Evolutionary conservation across 495 filamentous ascomycete species (phyloP).

Genomic region (Penicillium desertorum): DNA sequence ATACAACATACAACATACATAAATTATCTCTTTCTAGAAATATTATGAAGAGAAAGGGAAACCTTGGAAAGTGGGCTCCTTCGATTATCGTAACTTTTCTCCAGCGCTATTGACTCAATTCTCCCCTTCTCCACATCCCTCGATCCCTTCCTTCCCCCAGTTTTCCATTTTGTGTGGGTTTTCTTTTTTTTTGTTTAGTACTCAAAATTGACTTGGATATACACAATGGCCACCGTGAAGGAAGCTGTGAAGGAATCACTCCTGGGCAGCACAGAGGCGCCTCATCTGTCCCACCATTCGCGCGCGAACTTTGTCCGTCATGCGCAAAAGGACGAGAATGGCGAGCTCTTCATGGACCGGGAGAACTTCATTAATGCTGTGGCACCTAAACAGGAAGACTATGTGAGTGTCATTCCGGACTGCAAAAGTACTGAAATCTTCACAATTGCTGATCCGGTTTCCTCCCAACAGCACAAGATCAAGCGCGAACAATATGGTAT

Average conservation of each 20-base stretch:
- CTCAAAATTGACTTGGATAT: conserved; percentile 13
- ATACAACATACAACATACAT: too few relatives aligned
- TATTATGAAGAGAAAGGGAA: not conserved
- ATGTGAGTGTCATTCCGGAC: conserved; percentile 58
- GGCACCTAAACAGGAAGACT: conserved; percentile 84
- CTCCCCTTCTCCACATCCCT: conserved; percentile 25
- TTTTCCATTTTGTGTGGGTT: conserved; percentile 18
- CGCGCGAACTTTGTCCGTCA: conserved; percentile 72
- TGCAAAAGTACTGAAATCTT: not conserved
- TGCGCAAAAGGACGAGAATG: conserved; percentile 73
- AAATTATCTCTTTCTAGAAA: not conserved
- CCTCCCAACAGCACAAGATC: conserved; percentile 79
- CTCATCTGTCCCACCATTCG: conserved; percentile 65
- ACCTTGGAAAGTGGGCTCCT: not conserved
- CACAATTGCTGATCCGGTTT: conserved; percentile 19
- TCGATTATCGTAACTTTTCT: conserved; percentile 17
- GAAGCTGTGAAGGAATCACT: conserved; percentile 76
- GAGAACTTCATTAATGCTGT: conserved; percentile 88
- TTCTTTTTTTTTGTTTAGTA: conserved; percentile 8
- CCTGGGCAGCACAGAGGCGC: conserved; percentile 62
- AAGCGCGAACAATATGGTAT: conserved; percentile 90
- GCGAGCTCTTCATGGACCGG: conserved; percentile 74
- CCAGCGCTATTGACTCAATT: conserved; percentile 26
- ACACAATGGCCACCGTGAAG: conserved; percentile 57
- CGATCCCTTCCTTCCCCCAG: conserved; percentile 19